These are phyloP conservation scores for Rhodotorula sp. DNA, from an alignment of 1,284 basidiomycete genomes.

Conservation along the genomic window DNA sequence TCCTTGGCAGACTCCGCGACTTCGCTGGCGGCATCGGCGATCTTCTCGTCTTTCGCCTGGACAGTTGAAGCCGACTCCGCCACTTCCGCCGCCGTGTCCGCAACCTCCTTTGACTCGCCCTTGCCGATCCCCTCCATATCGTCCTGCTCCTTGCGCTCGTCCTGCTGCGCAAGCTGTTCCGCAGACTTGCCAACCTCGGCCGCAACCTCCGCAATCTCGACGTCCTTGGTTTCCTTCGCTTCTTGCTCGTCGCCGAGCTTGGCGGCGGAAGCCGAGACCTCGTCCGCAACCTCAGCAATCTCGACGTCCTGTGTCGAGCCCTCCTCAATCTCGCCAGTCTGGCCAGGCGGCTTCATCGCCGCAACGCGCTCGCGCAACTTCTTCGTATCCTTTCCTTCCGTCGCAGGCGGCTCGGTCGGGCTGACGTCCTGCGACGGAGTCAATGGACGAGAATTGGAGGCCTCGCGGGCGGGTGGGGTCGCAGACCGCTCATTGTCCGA, in stretches of 20 bases:
- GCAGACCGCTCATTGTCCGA: constrained; percentile 8
- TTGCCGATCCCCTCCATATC: background rate
- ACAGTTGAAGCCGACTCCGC: constrained; percentile 10
- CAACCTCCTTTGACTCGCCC: constrained; percentile 7
- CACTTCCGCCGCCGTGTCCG: constrained; percentile 23
- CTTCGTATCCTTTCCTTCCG: constrained; percentile 36
- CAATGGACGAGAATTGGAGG: constrained; percentile 8
- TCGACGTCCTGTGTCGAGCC: constrained; percentile 13
- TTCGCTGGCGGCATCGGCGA: constrained; percentile 9
- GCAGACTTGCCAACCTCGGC: constrained; percentile 29
- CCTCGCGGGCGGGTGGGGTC: constrained; percentile 9
- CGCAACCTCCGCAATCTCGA: constrained; percentile 35
- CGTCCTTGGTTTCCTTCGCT: constrained; percentile 13
- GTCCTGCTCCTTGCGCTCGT: constrained; percentile 6
- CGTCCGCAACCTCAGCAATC: constrained; percentile 23
- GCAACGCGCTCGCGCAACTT: constrained; percentile 35
- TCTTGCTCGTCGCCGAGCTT: constrained; percentile 21
- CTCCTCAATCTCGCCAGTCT: constrained; percentile 1
- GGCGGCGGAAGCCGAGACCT: constrained; percentile 22
- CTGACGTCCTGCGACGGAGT: constrained; percentile 4
- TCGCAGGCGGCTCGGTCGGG: background rate
- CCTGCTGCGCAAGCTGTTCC: constrained; percentile 5
- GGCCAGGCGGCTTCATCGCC: constrained; percentile 26
- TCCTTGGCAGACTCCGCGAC: constrained; percentile 12
- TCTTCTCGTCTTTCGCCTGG: constrained; percentile 10